Evolutionary conservation across 768 basidiomycete genomes (phyloP).

Genomic region (Leccinum longicurvipes): DNA sequence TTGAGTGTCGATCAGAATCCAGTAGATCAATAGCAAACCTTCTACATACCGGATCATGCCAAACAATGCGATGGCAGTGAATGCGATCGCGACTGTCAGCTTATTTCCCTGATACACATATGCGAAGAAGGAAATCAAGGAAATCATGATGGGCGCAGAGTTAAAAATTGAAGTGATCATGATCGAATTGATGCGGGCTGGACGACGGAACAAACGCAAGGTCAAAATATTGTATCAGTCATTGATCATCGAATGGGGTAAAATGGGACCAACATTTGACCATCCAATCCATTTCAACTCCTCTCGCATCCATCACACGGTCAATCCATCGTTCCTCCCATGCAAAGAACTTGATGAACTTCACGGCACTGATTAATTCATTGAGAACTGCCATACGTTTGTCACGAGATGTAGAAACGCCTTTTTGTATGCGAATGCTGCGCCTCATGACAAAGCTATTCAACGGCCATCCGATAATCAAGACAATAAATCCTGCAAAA

Average conservation of each 20-base stretch:
- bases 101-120: conserved; percentile 71
- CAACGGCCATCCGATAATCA: conserved; percentile 38
- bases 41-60: conserved; percentile 66
- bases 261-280: conserved; percentile 49
- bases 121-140: conserved; percentile 73
- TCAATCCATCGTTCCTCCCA: conserved; percentile 44
- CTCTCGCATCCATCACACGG: conserved; percentile 46
- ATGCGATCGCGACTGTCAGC: conserved; percentile 76
- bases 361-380: conserved; percentile 40
- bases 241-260: neutral
- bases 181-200: conserved; percentile 69
- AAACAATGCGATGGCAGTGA: conserved; percentile 87
- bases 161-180: conserved; percentile 73
- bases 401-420: conserved; percentile 35
- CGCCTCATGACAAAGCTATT: conserved; percentile 39
- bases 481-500: conserved; percentile 44
- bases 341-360: conserved; percentile 44
- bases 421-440: conserved; percentile 37
- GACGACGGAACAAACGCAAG: neutral
- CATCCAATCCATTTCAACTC: conserved; percentile 74
- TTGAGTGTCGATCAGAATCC: neutral
- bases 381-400: conserved; percentile 43
- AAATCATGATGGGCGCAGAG: conserved; percentile 74
- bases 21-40: neutral
- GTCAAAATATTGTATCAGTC: neutral